These are phyloP conservation scores for Ceratobasidium sp. DNA, from an alignment of 1,284 basidiomycete species.

Conservation along the genomic window DNA sequence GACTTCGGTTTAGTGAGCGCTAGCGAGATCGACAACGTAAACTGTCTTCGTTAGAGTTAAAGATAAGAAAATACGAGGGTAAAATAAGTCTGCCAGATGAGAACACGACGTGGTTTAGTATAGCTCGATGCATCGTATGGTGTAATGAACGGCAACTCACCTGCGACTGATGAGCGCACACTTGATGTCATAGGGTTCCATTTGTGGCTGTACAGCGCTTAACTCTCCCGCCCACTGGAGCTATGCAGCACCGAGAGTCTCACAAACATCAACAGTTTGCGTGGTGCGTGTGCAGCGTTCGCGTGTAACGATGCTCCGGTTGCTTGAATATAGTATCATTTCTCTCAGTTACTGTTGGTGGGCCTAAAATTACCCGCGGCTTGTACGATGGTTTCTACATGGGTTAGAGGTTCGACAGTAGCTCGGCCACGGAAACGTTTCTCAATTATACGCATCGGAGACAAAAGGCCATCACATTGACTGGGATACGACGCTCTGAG, in stretches of 20 bases:
- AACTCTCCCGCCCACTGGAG: not conserved
- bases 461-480: too few relatives aligned
- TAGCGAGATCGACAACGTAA: not conserved
- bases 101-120: not conserved
- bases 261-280: too few relatives aligned
- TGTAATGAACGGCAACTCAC: not conserved
- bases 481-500: too few relatives aligned
- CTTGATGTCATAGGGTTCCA: constrained; percentile 24
- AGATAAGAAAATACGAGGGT: not conserved
- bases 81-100: not conserved
- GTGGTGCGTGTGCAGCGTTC: too few relatives aligned
- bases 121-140: not conserved
- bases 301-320: too few relatives aligned
- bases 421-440: too few relatives aligned
- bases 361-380: too few relatives aligned
- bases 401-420: too few relatives aligned
- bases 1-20: not conserved
- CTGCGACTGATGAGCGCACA: constrained; percentile 13
- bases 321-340: too few relatives aligned
- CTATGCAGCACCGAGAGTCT: not conserved
- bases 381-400: too few relatives aligned
- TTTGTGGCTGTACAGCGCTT: constrained; percentile 19
- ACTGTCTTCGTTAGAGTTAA: not conserved
- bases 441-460: too few relatives aligned
- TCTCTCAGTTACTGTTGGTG: too few relatives aligned